Base-by-base conservation (phyloP, 306 rosid genomes). In the Cucumis cinereus region DNA sequence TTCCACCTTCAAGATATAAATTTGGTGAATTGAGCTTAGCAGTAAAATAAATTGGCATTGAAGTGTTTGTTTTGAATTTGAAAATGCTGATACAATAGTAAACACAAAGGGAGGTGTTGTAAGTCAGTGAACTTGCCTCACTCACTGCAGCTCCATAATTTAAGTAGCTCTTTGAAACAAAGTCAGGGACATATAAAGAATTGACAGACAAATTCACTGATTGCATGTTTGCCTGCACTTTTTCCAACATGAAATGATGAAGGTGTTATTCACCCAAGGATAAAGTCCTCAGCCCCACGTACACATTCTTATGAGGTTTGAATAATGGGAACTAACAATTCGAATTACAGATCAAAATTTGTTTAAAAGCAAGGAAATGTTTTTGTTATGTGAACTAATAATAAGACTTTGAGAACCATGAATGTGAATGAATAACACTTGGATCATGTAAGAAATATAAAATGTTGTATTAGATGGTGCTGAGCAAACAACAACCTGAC, bases 141-240 rank as follows among this genome's bases (percentile, higher is more conserved):
- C 97, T 91, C 79, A 89, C 88, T 75, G 98, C 98, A 20, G 89
- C 96, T 52, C 96, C 98, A 77, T 89, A 91, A 81, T 86, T 94
- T 56, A 89, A 81, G 88, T 94, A 94, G 35, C 10, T 50, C 77
- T 5, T 36, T 61, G 93, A 85, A 78, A 74, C 11, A 77, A 43
- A 55, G 50, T 78, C 81, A 35, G 97, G 93, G 17, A 76, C 89
- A 61, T 62, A 94, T n/a, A 76, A 56, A 60, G 95, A 86, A 82
- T 89, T 86, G 52, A 90, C 89, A 73, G 98, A 89, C 78, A 94
- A 86, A 80, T 90, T 86, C 79, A 94, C 87, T 56, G 89, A 60
- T 77, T 87, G 83, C 82, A 78, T 41, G 87, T 83, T 50, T 58
- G 96, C 97, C 98, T 94, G 92, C 81, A 83, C 4, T 77, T 62